phyloP scores from a whole-genome alignment of 1,284 basidiomycete species.

The Phellopilus nigrolimitatus region DNA sequence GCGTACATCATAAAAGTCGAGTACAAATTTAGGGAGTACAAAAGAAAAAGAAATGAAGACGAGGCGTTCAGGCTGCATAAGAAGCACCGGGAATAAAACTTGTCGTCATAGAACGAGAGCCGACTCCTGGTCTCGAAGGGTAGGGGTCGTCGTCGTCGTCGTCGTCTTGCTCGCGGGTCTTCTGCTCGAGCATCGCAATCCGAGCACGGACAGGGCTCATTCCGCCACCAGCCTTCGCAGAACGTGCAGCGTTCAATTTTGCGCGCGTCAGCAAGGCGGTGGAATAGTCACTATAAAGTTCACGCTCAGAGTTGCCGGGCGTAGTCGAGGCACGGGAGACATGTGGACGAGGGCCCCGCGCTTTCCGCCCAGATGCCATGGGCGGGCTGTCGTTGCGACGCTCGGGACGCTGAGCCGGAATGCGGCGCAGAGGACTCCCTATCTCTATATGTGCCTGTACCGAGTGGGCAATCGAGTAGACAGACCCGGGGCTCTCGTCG shows the following conservation, averaged over 20 bases:
- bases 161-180: neutral
- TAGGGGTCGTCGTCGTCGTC: neutral
- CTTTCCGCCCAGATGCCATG: neutral
- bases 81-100: neutral
- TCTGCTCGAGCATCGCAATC: slow-evolving; percentile 9
- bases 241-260: neutral
- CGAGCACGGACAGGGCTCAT: slow-evolving; percentile 1
- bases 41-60: neutral
- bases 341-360: neutral
- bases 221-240: neutral
- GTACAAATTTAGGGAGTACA: neutral
- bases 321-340: neutral
- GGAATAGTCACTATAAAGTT: neutral
- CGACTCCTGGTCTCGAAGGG: neutral
- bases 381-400: neutral
- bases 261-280: neutral
- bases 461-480: no score
- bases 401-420: neutral
- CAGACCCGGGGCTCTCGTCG: no score
- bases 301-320: neutral
- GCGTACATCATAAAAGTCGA: no score
- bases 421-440: no score
- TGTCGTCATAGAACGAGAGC: slow-evolving; percentile 5
- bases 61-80: neutral
- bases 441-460: neutral